Conservation (phyloP, 2,329 filamentous ascomycete genomes). For the Hymenoscyphus scutula region DNA sequence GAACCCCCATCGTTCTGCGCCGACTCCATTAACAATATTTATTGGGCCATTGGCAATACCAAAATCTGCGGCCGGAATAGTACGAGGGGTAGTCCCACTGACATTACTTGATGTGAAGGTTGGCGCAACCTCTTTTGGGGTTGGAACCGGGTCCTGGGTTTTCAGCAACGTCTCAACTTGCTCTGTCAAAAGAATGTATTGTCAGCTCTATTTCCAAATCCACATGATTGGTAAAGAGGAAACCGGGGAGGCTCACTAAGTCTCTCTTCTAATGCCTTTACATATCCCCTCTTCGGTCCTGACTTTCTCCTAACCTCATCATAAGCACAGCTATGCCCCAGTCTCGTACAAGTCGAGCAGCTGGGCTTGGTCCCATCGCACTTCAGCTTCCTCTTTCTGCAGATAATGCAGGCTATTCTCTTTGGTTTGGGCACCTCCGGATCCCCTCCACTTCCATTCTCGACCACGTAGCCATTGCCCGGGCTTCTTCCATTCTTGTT, state of each 20-base stretch:
- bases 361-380: conserved; percentile 66
- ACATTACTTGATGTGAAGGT: conserved; percentile 23
- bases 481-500: conserved; percentile 37
- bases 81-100: conserved; percentile 24
- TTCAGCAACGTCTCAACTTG: conserved; percentile 92
- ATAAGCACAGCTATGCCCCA: conserved; percentile 66
- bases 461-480: conserved; percentile 33
- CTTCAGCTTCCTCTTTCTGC: conserved; percentile 82
- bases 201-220: conserved; percentile 40
- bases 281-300: conserved; percentile 69
- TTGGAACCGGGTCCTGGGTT: conserved; percentile 59
- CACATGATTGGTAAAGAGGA: not conserved
- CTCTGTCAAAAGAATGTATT: conserved; percentile 50
- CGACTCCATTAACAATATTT: conserved; percentile 46
- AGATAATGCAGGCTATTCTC: conserved; percentile 91
- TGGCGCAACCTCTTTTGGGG: conserved; percentile 21
- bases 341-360: conserved; percentile 63
- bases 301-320: conserved; percentile 70
- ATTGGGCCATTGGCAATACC: conserved; percentile 47
- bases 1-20: conserved; percentile 56
- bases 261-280: conserved; percentile 76
- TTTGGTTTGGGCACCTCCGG: conserved; percentile 74
- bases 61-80: conserved; percentile 40
- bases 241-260: conserved; percentile 67
- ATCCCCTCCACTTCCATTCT: conserved; percentile 45